Conservation (phyloP, 805 yeast species). For the Isabelozyma pseudorhagii region DNA sequence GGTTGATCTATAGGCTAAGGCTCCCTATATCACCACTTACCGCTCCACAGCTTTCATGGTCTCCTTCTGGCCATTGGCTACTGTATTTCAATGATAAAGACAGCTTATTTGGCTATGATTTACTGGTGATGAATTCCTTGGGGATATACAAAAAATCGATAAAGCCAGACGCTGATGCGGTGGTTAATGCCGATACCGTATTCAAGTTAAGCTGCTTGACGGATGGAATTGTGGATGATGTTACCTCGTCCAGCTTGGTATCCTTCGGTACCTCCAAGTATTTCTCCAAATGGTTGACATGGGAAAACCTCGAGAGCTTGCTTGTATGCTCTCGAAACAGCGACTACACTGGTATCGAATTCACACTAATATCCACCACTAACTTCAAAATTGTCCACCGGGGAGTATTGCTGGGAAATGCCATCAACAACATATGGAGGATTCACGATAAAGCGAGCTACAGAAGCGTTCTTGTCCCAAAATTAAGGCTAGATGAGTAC, state of each 20-base stretch:
- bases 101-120: slow-evolving; percentile 23
- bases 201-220: slow-evolving; percentile 11
- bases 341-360: background rate
- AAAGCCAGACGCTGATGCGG: slow-evolving; percentile 1
- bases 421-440: background rate
- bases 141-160: slow-evolving; percentile 17
- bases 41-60: slow-evolving; percentile 24
- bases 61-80: slow-evolving; percentile 33
- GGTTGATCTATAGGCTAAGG: slow-evolving; percentile 17
- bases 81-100: slow-evolving; percentile 19
- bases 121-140: slow-evolving; percentile 23
- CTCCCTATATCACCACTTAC: slow-evolving; percentile 14
- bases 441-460: background rate
- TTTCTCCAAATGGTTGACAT: slow-evolving; percentile 4
- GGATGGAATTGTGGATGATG: slow-evolving; percentile 10
- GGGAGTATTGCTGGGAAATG: background rate
- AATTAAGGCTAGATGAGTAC: background rate
- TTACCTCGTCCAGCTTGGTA: background rate
- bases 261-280: slow-evolving; percentile 6
- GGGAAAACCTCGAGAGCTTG: background rate
- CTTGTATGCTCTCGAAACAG: background rate
- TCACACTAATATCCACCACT: background rate
- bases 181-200: slow-evolving; percentile 9
- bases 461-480: background rate
- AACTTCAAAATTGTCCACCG: background rate